phyloP scores from a whole-genome alignment of 805 yeast genomes.

The Saccharomycopsis sp. region DNA sequence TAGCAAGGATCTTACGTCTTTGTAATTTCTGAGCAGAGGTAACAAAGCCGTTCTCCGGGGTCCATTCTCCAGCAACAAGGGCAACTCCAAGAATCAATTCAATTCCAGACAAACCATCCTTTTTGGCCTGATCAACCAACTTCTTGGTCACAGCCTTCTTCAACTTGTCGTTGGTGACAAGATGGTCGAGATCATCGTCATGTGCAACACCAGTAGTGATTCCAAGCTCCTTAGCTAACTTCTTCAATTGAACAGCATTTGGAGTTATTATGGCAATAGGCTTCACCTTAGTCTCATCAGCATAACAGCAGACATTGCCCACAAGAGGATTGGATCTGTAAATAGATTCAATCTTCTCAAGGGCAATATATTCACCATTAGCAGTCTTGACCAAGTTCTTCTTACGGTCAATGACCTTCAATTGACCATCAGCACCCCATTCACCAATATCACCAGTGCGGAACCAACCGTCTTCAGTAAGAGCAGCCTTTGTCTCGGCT shows the following conservation, averaged over 20 bases:
- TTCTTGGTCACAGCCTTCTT: conserved; percentile 47
- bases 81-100: conserved; percentile 78
- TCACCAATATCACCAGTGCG: conserved; percentile 95
- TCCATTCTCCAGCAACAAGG: conserved; percentile 88
- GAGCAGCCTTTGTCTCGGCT: conserved; percentile 70
- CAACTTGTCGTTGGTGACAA: conserved; percentile 51
- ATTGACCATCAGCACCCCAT: conserved; percentile 76
- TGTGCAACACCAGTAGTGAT: conserved; percentile 35
- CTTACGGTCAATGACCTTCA: conserved; percentile 84
- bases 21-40: conserved; percentile 96
- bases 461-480: conserved; percentile 88
- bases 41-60: conserved; percentile 90
- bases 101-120: conserved; percentile 77
- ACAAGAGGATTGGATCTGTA: conserved; percentile 80
- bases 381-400: conserved; percentile 93
- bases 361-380: conserved; percentile 96
- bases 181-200: conserved; percentile 40
- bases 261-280: conserved; percentile 91
- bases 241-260: conserved; percentile 56
- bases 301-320: conserved; percentile 83
- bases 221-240: conserved; percentile 51
- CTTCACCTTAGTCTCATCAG: conserved; percentile 80
- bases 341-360: conserved; percentile 87
- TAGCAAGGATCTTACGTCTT: conserved; percentile 77
- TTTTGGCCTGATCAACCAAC: conserved; percentile 66